Evolutionary conservation across 2,329 filamentous ascomycete species (phyloP).

Genomic region (Hypoxylon sp.): DNA sequence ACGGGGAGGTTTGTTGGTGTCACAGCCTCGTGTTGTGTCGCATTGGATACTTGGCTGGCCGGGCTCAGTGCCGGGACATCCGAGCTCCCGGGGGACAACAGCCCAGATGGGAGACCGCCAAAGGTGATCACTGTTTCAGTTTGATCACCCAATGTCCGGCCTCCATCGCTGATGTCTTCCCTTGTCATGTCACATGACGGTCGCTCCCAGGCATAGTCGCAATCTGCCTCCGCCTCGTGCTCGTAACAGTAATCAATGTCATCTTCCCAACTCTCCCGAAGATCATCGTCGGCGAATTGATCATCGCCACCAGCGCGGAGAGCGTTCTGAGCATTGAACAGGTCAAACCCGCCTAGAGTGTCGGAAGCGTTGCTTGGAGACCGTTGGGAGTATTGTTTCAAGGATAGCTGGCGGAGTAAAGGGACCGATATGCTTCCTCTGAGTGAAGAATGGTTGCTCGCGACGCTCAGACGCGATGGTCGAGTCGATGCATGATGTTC

Average conservation of each 20-base stretch:
- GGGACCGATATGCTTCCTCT: constrained; percentile 65
- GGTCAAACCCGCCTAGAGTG: constrained; percentile 57
- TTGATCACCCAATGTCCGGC: constrained; percentile 6
- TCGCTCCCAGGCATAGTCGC: constrained; percentile 71
- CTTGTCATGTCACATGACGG: constrained; percentile 59
- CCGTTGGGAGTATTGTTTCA: constrained; percentile 47
- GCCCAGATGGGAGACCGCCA: constrained; percentile 15
- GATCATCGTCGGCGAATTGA: constrained; percentile 41
- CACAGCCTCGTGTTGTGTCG: constrained; percentile 53
- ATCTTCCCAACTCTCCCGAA: constrained; percentile 69
- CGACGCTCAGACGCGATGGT: constrained; percentile 54
- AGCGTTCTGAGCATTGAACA: constrained; percentile 49
- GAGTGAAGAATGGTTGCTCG: constrained; percentile 61
- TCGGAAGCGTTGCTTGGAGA: constrained; percentile 60
- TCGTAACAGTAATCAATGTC: constrained; percentile 77
- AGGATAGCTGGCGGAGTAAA: constrained; percentile 56
- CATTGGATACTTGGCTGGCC: constrained; percentile 55
- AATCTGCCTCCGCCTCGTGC: constrained; percentile 72
- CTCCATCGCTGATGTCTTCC: constrained; percentile 42
- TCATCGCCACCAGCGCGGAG: constrained; percentile 42
- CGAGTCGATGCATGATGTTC: constrained; percentile 54
- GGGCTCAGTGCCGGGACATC: constrained; percentile 61
- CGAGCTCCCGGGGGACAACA: constrained; percentile 48
- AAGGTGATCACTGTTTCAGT: constrained; percentile 27
- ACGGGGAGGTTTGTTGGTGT: constrained; percentile 54